Evolutionary conservation across 192 early-diverging fungal genomes (phyloP).

Genomic region (Rhizophagus clarus): DNA sequence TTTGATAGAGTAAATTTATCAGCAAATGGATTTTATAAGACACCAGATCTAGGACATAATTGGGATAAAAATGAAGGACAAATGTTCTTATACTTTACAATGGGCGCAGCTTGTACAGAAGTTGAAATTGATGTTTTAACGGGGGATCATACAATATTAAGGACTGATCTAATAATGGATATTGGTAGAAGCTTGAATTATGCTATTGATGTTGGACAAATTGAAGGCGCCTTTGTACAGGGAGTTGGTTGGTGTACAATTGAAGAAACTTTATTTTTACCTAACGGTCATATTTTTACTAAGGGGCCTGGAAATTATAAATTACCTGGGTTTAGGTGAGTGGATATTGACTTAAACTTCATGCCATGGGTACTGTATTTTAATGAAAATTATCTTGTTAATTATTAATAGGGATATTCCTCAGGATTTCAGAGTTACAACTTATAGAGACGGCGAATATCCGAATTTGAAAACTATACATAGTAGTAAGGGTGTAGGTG

Average conservation of each 20-base stretch:
- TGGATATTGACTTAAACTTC: too few species aligned
- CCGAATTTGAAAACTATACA: constrained; percentile 71
- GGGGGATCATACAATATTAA: constrained; percentile 72
- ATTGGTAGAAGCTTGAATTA: constrained; percentile 84
- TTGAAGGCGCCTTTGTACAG: constrained; percentile 86
- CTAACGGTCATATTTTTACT: constrained; percentile 76
- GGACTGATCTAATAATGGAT: constrained; percentile 84
- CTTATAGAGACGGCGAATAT: constrained; percentile 59
- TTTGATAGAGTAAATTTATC: constrained; percentile 77
- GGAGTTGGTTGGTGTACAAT: constrained; percentile 85
- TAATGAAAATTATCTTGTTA: background rate
- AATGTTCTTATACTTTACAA: constrained; percentile 84
- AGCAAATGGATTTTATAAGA: constrained; percentile 84
- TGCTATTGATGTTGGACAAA: constrained; percentile 87
- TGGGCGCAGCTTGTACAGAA: constrained; percentile 77
- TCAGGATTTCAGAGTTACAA: constrained; percentile 72
- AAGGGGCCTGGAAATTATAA: constrained; percentile 88
- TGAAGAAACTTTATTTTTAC: constrained; percentile 79
- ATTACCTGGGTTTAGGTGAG: constrained; percentile 73
- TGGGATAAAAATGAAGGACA: constrained; percentile 71
- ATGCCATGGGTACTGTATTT: background rate
- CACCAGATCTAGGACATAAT: constrained; percentile 77
- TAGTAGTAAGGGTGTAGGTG: constrained; percentile 83
- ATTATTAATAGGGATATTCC: constrained; percentile 65
- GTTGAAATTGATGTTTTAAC: constrained; percentile 87